These are phyloP conservation scores for Candida silvatica DNA, from an alignment of 805 yeast species.

Conservation along the genomic window DNA sequence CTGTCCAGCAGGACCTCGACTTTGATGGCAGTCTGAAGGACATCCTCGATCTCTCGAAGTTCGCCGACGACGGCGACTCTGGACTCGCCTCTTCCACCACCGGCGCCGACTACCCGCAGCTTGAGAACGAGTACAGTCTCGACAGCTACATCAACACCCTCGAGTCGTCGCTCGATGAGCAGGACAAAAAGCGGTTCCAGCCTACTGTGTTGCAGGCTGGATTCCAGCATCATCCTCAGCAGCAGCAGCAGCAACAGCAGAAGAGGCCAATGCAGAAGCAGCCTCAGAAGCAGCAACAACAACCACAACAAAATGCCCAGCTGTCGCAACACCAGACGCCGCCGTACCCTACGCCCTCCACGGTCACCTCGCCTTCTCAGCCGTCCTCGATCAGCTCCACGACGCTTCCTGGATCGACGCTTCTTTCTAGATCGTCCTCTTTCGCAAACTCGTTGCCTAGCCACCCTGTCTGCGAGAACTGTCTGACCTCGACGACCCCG, in stretches of 20 bases:
- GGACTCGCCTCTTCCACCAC: background rate
- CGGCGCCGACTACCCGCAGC: background rate
- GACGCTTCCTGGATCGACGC: conserved; percentile 4
- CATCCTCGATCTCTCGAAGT: conserved; percentile 20
- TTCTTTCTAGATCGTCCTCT: conserved; percentile 5
- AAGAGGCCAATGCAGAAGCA: too few relatives aligned
- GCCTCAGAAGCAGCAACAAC: conserved; percentile 1
- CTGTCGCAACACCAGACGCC: background rate
- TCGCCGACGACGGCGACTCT: conserved; percentile 9
- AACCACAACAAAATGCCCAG: background rate
- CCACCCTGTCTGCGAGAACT: conserved; percentile 63
- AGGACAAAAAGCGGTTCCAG: conserved; percentile 11
- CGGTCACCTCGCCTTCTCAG: background rate
- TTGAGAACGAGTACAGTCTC: conserved; percentile 10
- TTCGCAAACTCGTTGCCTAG: conserved; percentile 5
- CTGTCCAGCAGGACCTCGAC: too few relatives aligned
- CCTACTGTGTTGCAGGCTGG: too few relatives aligned
- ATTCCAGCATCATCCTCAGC: background rate
- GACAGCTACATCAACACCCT: conserved; percentile 25
- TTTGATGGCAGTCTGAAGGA: conserved; percentile 22
- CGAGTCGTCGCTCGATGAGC: conserved; percentile 24
- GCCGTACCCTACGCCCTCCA: background rate
- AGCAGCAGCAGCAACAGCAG: conserved; percentile 1
- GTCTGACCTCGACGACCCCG: conserved; percentile 89
- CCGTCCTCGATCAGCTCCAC: conserved; percentile 4